Evolutionary conservation across 139 green algal species (phyloP), one percentile per base, ranked within the genome.

Genomic region (Axilococcus clingmanii): DNA sequence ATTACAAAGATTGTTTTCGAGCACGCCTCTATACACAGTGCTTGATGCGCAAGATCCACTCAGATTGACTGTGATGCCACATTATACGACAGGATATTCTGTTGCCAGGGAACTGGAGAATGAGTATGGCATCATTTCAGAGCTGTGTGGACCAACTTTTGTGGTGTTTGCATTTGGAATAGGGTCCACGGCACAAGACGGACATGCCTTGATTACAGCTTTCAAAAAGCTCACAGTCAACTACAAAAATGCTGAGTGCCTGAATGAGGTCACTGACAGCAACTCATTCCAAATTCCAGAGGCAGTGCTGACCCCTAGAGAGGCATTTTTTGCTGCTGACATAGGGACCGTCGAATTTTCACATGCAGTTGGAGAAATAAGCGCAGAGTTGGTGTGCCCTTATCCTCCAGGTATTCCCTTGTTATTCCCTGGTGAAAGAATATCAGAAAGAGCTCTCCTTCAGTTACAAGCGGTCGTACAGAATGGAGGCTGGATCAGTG

Each of bases 361-460:
- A n/a, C n/a, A n/a, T n/a, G 33, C 72, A 20, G 57, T 46, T 1
- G 79, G 80, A 5, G 29, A 63, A 4, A 29, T 78, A 9, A 72
- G 57, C 15, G 85, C 81, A 12, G 87, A 94, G 62, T 61, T 92
- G 36, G 35, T 96, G 48, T 88, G 78, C 50, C 86, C 87, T 4
- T 96, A 96, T 55, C 87, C 87, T 1, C 87, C 87, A 1, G 87
- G 87, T 9, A 79, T 96, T 22, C 86, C 87, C 12, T 43, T 76
- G 6, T 24, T 86, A 20, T 55, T 87, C 16, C 88, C 88, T 12
- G 87, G 87, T 14, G 87, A 95, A 55, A 19, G 55, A 0, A 47
- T 94, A 20, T 78, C 40, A 0, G 7, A 5, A 0, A 33, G 34
- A 0, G 62, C 33, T 12, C 14, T 90, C 20, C n/a, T 36, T 11